Conservation (phyloP, 2,329 filamentous ascomycete genomes). For the Fusarium azukiicola region DNA sequence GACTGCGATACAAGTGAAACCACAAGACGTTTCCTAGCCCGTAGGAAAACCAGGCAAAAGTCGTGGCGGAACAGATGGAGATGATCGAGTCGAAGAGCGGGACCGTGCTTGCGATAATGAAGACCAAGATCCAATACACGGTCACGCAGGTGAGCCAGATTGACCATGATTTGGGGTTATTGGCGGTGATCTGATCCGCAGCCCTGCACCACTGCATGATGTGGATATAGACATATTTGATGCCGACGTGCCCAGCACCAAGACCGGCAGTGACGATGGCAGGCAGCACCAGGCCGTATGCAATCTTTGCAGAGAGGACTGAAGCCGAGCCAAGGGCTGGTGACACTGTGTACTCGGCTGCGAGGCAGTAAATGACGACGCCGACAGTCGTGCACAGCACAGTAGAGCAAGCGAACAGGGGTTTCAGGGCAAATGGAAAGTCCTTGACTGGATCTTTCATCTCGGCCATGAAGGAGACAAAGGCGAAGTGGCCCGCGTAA, state of each 20-base stretch:
- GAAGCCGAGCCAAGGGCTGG: slow-evolving; percentile 22
- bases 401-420: slow-evolving; percentile 8
- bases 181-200: slow-evolving; percentile 52
- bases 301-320: slow-evolving; percentile 26
- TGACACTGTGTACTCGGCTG: slow-evolving; percentile 24
- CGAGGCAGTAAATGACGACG: not conserved
- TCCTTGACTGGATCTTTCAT: slow-evolving; percentile 52
- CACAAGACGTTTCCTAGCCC: slow-evolving; percentile 55
- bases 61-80: slow-evolving; percentile 43
- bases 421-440: slow-evolving; percentile 32
- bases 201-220: slow-evolving; percentile 52
- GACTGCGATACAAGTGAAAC: slow-evolving; percentile 56
- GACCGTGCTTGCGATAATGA: slow-evolving; percentile 55
- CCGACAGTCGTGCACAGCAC: not conserved
- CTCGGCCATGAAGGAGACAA: slow-evolving; percentile 56
- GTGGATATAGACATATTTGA: slow-evolving; percentile 54
- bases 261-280: slow-evolving; percentile 48
- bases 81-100: slow-evolving; percentile 58
- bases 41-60: slow-evolving; percentile 56
- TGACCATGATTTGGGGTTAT: slow-evolving; percentile 52
- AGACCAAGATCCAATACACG: slow-evolving; percentile 52
- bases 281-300: slow-evolving; percentile 50
- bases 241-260: slow-evolving; percentile 49
- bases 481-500: slow-evolving; percentile 57
- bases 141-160: slow-evolving; percentile 54